These are phyloP conservation scores for Protomyces pachydermus DNA, from an alignment of 1,139 yeast species.

Conservation along the genomic window DNA sequence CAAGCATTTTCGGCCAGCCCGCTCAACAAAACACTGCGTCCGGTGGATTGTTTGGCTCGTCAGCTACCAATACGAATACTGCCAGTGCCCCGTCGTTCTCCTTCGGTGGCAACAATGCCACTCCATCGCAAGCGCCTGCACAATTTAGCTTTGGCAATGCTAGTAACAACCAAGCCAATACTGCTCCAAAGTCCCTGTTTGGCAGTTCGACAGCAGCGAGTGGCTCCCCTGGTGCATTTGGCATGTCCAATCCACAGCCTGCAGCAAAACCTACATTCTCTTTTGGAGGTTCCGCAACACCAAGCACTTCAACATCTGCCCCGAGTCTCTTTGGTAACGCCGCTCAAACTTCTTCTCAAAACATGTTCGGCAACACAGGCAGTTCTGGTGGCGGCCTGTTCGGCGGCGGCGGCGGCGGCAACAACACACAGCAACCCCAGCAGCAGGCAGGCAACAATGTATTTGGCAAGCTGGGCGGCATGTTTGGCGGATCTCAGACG, in stretches of 20 bases:
- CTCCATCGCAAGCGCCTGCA: not conserved
- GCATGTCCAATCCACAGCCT: slow-evolving; percentile 34
- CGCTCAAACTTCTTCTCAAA: slow-evolving; percentile 25
- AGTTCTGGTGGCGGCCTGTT: slow-evolving; percentile 37
- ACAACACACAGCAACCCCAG: not conserved
- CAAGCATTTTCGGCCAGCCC: not conserved
- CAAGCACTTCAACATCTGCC: slow-evolving; percentile 10
- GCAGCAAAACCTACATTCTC: slow-evolving; percentile 35
- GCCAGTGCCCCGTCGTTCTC: not conserved
- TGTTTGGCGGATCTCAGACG: slow-evolving; percentile 32
- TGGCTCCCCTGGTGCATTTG: not conserved
- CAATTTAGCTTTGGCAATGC: not conserved
- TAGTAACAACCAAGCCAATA: not conserved
- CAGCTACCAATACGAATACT: not conserved
- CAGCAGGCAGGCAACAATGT: not conserved
- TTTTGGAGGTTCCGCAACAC: slow-evolving; percentile 27
- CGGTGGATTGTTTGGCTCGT: not conserved
- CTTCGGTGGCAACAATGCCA: not conserved
- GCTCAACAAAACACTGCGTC: not conserved
- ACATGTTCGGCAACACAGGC: slow-evolving; percentile 33
- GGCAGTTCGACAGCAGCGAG: slow-evolving; percentile 28
- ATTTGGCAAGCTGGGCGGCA: slow-evolving; percentile 36
- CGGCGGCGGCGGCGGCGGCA: slow-evolving; percentile 37
- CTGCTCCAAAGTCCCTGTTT: slow-evolving; percentile 6
- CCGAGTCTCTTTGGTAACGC: slow-evolving; percentile 32